Evolutionary conservation across 345 rosid species (phyloP), one percentile per base, ranked within the genome.

Genomic region (Salix arbutifolia): DNA sequence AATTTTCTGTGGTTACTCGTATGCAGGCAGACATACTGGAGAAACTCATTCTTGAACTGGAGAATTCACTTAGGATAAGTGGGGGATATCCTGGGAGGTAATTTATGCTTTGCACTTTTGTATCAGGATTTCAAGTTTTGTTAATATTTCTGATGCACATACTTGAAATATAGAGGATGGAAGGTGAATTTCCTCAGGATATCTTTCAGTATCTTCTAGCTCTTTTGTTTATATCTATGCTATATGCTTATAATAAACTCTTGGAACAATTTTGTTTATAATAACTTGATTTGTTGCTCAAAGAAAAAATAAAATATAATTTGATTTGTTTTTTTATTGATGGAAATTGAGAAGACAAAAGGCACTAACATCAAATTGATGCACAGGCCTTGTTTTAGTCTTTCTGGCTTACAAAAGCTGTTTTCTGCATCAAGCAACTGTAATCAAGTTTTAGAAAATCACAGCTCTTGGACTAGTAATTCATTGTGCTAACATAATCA

Each of bases 41-140:
- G 87, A 84, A 92, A 73, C 86, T 96, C 74, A 83, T 90, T 85
- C 82, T 96, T 48, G 94, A 91, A 84, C 85, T 96, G 86, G 98
- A 94, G 88, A 84, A 91, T 81, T 94, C 97, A 23, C 82, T 94
- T 71, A 85, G 84, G 88, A 82, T 73, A 23, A 88, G 77, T 40
- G 96, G 92, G 69, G 84, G 77, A 74, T 96, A 81, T 78, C 97
- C 97, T 25, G 96, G 93, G 83, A 91, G 98, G 99, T 96, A 79
- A 78, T 80, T 65, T 71, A 67, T 78, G 60, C 71, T 56, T 48
- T 52, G 52, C 53, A 5, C 56, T 25, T 14, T 71, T 69, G 23
- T 80, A 44, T 72, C 25, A 64, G 33, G 67, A 60, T 30, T 33
- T 10, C 35, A 6, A 25, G 38, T 67, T 60, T 18, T 9, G 7